Conservation (phyloP, 2,329 filamentous ascomycete genomes). For the Cephalotrichum gorgonifer region DNA sequence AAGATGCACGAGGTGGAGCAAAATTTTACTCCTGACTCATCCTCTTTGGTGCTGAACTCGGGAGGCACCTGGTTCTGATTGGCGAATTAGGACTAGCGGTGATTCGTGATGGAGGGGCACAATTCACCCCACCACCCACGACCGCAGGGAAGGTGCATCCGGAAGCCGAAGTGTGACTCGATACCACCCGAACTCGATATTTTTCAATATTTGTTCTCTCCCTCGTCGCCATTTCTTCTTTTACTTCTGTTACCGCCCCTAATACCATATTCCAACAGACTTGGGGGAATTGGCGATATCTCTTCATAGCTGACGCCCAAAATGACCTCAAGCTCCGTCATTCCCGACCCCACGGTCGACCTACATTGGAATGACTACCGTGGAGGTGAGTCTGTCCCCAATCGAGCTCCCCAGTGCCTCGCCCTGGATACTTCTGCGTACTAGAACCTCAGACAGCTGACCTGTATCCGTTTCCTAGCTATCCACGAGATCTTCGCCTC, state of each 20-base stretch:
- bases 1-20: neutral
- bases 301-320: constrained; percentile 1
- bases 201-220: neutral
- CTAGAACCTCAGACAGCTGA: neutral
- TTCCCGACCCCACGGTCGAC: constrained; percentile 57
- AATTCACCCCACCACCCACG: neutral
- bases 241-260: neutral
- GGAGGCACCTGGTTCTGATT: neutral
- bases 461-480: constrained; percentile 16
- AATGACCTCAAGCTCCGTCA: constrained; percentile 5
- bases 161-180: neutral
- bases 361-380: constrained; percentile 57
- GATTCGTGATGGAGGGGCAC: neutral
- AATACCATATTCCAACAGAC: neutral
- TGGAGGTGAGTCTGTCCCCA: constrained; percentile 23
- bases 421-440: neutral
- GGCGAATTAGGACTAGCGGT: neutral
- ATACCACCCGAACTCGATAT: neutral
- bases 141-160: neutral
- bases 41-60: too few relatives aligned
- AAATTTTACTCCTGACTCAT: neutral
- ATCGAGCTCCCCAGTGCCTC: too few relatives aligned
- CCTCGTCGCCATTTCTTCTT: neutral
- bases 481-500: constrained; percentile 61
- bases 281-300: neutral